These are phyloP conservation scores for Sextonia rubra DNA, from an alignment of 164 flowering plant species.

Conservation along the genomic window DNA sequence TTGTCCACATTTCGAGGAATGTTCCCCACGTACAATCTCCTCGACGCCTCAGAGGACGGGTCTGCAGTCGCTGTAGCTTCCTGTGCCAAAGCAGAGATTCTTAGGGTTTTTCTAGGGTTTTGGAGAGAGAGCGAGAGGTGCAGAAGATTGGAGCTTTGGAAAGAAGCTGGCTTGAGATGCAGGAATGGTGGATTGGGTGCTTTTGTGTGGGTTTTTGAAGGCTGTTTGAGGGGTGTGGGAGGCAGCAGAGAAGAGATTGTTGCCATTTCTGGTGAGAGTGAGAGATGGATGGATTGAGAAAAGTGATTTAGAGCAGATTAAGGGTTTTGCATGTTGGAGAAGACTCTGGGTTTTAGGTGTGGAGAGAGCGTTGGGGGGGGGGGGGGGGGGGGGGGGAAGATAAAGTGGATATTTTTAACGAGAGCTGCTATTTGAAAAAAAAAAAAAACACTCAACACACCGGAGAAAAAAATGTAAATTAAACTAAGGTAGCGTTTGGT, in stretches of 20 bases:
- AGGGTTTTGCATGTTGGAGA: conserved; percentile 8
- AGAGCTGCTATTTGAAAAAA: too few relatives aligned
- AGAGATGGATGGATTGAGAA: not conserved
- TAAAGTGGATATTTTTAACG: not conserved
- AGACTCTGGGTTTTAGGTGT: not conserved
- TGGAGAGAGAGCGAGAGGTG: conserved; percentile 4
- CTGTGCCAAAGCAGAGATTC: conserved; percentile 39
- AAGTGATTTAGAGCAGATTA: not conserved
- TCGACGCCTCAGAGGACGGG: conserved; percentile 35
- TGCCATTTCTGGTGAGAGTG: conserved; percentile 25
- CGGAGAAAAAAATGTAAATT: too few relatives aligned
- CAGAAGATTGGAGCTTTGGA: conserved; percentile 6
- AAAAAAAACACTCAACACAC: too few relatives aligned
- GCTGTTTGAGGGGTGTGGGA: conserved; percentile 23
- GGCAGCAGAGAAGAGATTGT: conserved; percentile 29
- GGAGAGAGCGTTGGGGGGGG: too few relatives aligned
- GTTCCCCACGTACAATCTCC: conserved; percentile 82
- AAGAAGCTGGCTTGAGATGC: conserved; percentile 7
- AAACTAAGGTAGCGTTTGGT: too few relatives aligned
- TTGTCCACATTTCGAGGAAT: conserved; percentile 63
- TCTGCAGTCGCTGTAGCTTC: conserved; percentile 32
- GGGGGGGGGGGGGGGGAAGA: not conserved
- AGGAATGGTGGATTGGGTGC: conserved; percentile 19
- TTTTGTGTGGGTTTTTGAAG: conserved; percentile 11
- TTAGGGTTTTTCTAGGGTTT: conserved; percentile 14